Evolutionary conservation across 2,329 filamentous ascomycete species (phyloP).

Genomic region (Pseudopithomyces maydicus): DNA sequence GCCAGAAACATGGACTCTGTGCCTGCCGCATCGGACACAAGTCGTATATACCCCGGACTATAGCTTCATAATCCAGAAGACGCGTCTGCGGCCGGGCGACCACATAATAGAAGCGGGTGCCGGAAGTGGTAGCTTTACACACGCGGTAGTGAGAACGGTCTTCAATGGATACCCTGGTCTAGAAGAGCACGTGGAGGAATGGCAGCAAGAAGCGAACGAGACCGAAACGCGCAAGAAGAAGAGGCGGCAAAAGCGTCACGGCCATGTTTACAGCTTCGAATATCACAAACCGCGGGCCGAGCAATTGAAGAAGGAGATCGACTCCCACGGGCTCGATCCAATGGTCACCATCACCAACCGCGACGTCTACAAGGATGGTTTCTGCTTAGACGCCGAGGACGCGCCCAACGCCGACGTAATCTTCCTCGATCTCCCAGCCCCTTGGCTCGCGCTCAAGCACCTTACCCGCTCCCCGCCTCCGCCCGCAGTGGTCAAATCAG

Average conservation of each 20-base stretch:
- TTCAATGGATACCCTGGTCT: constrained; percentile 70
- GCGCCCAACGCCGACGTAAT: constrained; percentile 65
- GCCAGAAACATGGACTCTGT: constrained; percentile 81
- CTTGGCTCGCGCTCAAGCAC: constrained; percentile 79
- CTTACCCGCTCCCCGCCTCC: constrained; percentile 61
- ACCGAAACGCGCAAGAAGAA: constrained; percentile 21
- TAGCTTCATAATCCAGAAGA: constrained; percentile 79
- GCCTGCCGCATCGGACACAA: constrained; percentile 80
- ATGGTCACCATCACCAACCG: constrained; percentile 76
- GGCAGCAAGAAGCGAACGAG: constrained; percentile 41
- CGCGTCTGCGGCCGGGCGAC: constrained; percentile 74
- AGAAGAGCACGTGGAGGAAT: constrained; percentile 13
- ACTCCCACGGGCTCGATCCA: constrained; percentile 67
- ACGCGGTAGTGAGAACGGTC: constrained; percentile 75
- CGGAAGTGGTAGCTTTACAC: constrained; percentile 83
- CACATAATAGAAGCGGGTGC: constrained; percentile 80
- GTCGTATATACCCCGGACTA: constrained; percentile 88
- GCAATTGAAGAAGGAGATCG: constrained; percentile 71
- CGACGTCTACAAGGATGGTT: constrained; percentile 79
- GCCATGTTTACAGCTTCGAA: constrained; percentile 82
- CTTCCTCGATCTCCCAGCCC: constrained; percentile 80
- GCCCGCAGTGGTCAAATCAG: constrained; percentile 28
- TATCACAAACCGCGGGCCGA: constrained; percentile 75
- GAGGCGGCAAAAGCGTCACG: constrained; percentile 50
- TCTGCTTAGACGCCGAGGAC: constrained; percentile 56